Percentiles rank a stretch among this genome's conserved stretches.
These are phyloP conservation scores for Rhipidocladum racemiflorum DNA, from an alignment of 176 grass and related monocot species.

Conservation along the genomic window DNA sequence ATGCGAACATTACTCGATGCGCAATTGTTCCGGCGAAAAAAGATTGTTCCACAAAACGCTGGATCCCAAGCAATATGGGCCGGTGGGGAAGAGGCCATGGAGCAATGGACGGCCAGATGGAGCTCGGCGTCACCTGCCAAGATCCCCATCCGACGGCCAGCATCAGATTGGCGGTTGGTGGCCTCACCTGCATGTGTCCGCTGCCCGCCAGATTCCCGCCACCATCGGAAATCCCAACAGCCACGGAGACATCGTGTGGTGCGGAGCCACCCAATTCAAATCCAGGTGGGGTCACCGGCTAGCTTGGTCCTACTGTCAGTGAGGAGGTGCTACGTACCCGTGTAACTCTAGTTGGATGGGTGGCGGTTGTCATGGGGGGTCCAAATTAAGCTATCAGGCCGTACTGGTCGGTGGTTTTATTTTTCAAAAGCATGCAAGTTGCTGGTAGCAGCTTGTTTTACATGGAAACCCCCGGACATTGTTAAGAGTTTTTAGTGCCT, in stretches of 20 bases:
- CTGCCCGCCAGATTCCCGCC: conserved; percentile 37
- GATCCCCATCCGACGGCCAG: conserved; percentile 42
- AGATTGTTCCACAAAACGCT: too few relatives aligned
- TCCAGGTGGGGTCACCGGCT: neutral
- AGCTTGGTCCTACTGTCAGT: neutral
- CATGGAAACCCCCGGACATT: neutral
- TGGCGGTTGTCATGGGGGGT: neutral
- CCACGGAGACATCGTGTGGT: neutral
- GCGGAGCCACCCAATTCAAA: neutral
- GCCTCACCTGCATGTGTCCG: conserved; percentile 30
- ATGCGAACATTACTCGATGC: too few relatives aligned
- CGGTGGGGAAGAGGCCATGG: neutral
- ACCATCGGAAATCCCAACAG: neutral
- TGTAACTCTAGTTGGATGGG: neutral
- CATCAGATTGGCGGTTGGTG: conserved; percentile 38
- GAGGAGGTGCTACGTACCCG: rapidly evolving
- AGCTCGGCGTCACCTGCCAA: neutral
- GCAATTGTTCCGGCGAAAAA: too few relatives aligned
- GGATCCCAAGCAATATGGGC: too few relatives aligned
- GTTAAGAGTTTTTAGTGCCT: rapidly evolving
- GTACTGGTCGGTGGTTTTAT: conserved; percentile 46
- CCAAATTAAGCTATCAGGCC: neutral
- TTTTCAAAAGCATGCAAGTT: conserved; percentile 21
- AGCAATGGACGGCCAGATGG: neutral
- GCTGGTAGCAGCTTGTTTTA: neutral